Percentiles rank a stretch among this genome's conserved stretches.
These are phyloP conservation scores for Holtermannia corniformis DNA, from an alignment of 768 basidiomycete species.

Conservation along the genomic window DNA sequence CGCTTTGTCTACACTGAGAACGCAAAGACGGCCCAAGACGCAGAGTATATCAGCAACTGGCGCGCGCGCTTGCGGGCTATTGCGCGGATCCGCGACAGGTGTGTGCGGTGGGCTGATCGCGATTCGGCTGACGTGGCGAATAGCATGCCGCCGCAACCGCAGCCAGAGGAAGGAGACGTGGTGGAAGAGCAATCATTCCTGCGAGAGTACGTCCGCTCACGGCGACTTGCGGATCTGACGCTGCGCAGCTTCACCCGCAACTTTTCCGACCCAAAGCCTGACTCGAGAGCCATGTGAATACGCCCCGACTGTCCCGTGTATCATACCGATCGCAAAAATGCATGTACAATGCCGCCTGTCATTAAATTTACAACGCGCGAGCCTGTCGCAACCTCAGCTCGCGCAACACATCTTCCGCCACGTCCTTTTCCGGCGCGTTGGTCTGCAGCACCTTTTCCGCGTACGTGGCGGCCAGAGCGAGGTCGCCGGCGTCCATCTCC, in stretches of 20 bases:
- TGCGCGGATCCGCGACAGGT: constrained; percentile 48
- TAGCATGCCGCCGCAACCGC: constrained; percentile 14
- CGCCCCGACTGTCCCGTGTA: not conserved
- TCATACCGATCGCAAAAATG: not conserved
- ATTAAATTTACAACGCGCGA: not conserved
- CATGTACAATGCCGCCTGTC: not conserved
- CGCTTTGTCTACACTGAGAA: constrained; percentile 60
- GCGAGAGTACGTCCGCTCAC: not conserved
- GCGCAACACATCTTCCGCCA: constrained; percentile 58
- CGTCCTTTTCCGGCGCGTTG: constrained; percentile 70
- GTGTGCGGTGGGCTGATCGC: constrained; percentile 7
- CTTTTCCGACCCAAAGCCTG: not conserved
- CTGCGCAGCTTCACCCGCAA: not conserved
- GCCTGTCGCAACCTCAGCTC: constrained; percentile 47
- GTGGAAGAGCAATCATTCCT: not conserved
- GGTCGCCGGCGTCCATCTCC: constrained; percentile 50
- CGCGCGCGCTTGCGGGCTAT: constrained; percentile 68
- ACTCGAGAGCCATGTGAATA: not conserved
- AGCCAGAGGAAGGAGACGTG: constrained; percentile 6
- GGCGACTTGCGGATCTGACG: not conserved
- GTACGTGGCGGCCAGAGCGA: constrained; percentile 56
- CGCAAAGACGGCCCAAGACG: constrained; percentile 49
- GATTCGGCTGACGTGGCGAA: not conserved
- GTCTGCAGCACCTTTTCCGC: constrained; percentile 64
- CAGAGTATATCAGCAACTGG: constrained; percentile 86